Conservation (phyloP, 208 protist genomes). For the Leishmania guyanensis region DNA sequence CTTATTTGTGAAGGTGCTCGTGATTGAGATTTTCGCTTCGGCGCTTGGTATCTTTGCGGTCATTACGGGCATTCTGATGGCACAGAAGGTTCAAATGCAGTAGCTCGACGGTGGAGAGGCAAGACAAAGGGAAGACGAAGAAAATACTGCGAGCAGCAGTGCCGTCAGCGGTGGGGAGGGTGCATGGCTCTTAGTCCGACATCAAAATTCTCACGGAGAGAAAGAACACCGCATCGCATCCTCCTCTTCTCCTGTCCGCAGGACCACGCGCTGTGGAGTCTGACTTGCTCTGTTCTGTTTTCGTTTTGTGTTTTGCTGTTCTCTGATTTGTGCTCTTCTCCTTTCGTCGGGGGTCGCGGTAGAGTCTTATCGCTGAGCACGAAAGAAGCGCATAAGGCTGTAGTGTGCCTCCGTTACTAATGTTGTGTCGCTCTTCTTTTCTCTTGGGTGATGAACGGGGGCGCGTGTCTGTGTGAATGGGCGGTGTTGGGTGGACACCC, state of each 20-base stretch:
- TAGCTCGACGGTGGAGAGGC: conserved; percentile 11
- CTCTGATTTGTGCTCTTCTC: not conserved
- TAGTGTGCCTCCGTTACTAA: not conserved
- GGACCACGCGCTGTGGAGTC: not conserved
- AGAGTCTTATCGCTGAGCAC: not conserved
- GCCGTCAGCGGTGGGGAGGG: not conserved
- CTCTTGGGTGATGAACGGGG: not conserved
- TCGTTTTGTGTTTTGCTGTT: not conserved
- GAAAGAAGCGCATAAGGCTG: not conserved
- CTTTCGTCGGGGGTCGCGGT: not conserved
- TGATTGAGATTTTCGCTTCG: conserved; percentile 98
- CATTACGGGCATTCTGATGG: conserved; percentile 97
- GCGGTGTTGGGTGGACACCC: not conserved
- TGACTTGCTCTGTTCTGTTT: not conserved
- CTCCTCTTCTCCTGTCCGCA: not conserved
- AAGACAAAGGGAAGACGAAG: not conserved
- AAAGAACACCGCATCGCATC: no score
- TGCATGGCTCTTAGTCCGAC: not conserved
- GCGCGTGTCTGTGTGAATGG: not conserved
- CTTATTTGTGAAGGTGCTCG: conserved; percentile 97
- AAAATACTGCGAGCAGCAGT: not conserved
- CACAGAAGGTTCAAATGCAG: conserved; percentile 83
- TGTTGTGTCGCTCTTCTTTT: not conserved
- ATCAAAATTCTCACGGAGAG: not conserved
- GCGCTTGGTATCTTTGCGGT: conserved; percentile 98